These are phyloP conservation scores for Trichoderma orchidacearum DNA, from an alignment of 495 filamentous ascomycete genomes.

Conservation along the genomic window DNA sequence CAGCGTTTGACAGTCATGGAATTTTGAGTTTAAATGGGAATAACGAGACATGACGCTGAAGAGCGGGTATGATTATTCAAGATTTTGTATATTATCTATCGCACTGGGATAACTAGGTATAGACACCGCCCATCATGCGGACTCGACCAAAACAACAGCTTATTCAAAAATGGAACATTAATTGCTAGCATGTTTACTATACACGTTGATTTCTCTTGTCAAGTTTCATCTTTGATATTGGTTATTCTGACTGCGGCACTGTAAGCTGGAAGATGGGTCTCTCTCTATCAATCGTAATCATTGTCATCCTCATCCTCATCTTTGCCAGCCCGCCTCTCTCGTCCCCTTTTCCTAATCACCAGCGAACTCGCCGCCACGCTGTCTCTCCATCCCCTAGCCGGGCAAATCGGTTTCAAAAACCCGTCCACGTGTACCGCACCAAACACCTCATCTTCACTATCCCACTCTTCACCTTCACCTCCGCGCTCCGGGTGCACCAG, in stretches of 20 bases:
- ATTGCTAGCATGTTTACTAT: no score
- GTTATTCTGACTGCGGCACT: no score
- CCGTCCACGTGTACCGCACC: constrained; percentile 40
- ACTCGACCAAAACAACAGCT: background rate
- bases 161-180: background rate
- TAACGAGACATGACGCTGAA: no score
- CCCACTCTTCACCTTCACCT: constrained; percentile 11
- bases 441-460: constrained; percentile 35
- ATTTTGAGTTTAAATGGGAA: no score
- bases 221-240: no score
- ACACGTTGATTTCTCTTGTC: no score
- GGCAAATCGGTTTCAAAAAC: constrained; percentile 26
- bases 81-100: background rate
- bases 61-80: background rate
- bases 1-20: no score
- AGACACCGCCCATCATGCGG: background rate
- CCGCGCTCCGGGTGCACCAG: constrained; percentile 17
- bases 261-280: no score
- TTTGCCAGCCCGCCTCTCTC: constrained; percentile 8
- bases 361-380: background rate
- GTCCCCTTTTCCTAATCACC: constrained; percentile 8
- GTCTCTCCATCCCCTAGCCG: background rate
- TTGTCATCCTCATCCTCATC: background rate
- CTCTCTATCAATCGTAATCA: background rate
- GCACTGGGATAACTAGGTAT: background rate